Conservation (phyloP, 768 basidiomycete genomes). For the Russula dissimulans region DNA sequence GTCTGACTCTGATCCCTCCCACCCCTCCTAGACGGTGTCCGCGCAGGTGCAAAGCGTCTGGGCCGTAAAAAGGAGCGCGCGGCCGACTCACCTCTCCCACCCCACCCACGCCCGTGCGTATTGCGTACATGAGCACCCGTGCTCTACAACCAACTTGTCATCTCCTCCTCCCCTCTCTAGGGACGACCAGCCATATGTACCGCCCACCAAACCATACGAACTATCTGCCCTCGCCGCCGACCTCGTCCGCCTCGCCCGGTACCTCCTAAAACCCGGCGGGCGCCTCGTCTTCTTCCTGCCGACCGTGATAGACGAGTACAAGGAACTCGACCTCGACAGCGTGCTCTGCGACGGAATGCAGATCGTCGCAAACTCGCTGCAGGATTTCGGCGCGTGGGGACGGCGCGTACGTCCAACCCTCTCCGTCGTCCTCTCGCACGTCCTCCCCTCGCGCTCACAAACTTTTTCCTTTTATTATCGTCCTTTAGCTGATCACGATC, state of each 20-base stretch:
- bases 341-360: slow-evolving; percentile 84
- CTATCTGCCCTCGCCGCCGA: slow-evolving; percentile 74
- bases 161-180: slow-evolving; percentile 24
- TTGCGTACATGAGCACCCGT: not conserved
- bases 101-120: slow-evolving; percentile 35
- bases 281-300: slow-evolving; percentile 94
- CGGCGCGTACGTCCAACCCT: slow-evolving; percentile 52
- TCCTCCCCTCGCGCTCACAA: not conserved
- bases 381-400: slow-evolving; percentile 94
- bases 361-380: slow-evolving; percentile 78
- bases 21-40: slow-evolving; percentile 65
- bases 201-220: slow-evolving; percentile 89
- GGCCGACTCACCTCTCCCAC: slow-evolving; percentile 21
- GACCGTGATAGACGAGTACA: slow-evolving; percentile 85
- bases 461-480: not conserved
- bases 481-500: slow-evolving; percentile 79
- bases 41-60: slow-evolving; percentile 78
- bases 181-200: slow-evolving; percentile 66
- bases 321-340: slow-evolving; percentile 71
- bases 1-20: not conserved
- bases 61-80: slow-evolving; percentile 51
- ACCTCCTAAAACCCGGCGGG: slow-evolving; percentile 76
- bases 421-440: not conserved
- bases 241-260: slow-evolving; percentile 72
- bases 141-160: not conserved